phyloP scores from a whole-genome alignment of 139 green algal species.

The Axilococcus clingmanii region DNA sequence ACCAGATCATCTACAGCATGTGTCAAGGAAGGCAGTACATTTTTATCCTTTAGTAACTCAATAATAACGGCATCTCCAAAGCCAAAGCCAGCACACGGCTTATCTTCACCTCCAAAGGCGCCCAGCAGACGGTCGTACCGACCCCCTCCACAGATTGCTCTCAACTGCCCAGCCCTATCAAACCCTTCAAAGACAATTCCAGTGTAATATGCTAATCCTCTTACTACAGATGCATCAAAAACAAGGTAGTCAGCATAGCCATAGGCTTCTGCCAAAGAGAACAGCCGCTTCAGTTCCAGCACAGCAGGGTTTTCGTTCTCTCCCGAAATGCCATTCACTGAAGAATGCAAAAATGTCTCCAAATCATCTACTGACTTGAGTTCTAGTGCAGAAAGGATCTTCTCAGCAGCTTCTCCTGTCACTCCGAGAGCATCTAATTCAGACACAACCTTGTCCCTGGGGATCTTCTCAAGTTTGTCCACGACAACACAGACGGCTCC shows the following conservation, averaged over 20 bases:
- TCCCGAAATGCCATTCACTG: no score
- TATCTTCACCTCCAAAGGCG: slow-evolving; percentile 73
- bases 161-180: slow-evolving; percentile 78
- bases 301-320: slow-evolving; percentile 41
- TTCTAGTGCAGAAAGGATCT: slow-evolving; percentile 54
- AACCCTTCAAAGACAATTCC: slow-evolving; percentile 89
- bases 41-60: slow-evolving; percentile 87
- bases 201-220: slow-evolving; percentile 98
- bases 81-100: slow-evolving; percentile 79
- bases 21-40: slow-evolving; percentile 49
- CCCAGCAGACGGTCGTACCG: slow-evolving; percentile 89
- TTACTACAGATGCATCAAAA: slow-evolving; percentile 87
- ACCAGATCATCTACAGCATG: slow-evolving; percentile 81
- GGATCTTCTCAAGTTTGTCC: slow-evolving; percentile 92
- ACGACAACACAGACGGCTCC: slow-evolving; percentile 81
- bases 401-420: slow-evolving; percentile 35
- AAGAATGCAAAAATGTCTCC: slow-evolving; percentile 33
- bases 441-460: slow-evolving; percentile 40
- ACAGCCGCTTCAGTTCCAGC: slow-evolving; percentile 72
- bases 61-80: slow-evolving; percentile 97
- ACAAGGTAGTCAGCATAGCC: slow-evolving; percentile 83
- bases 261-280: slow-evolving; percentile 73
- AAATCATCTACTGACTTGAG: slow-evolving; percentile 51
- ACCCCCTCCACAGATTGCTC: slow-evolving; percentile 92
- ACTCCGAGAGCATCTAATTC: slow-evolving; percentile 59